phyloP scores from a whole-genome alignment of 495 filamentous ascomycete species.

The Acidomyces sp. region DNA sequence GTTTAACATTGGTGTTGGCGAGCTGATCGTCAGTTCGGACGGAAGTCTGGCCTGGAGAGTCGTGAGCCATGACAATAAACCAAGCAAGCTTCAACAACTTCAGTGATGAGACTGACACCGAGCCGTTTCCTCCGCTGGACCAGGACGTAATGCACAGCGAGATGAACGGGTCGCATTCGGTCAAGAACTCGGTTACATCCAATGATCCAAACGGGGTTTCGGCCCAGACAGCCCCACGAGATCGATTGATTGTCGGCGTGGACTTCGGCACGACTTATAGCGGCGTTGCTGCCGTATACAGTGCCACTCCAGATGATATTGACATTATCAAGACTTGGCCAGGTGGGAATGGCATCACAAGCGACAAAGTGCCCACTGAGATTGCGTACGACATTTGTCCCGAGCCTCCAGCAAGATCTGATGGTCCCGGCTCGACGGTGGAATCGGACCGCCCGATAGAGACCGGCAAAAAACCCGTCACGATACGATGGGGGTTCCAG shows the following conservation, averaged over 20 bases:
- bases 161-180: not conserved
- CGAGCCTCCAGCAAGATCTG: constrained; percentile 6
- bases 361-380: constrained; percentile 35
- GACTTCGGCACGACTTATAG: constrained; percentile 32
- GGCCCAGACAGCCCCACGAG: too few relatives aligned
- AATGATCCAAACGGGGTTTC: too few relatives aligned
- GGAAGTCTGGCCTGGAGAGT: too few relatives aligned
- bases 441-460: constrained; percentile 29
- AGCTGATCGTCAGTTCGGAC: too few relatives aligned
- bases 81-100: too few relatives aligned
- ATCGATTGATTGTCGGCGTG: constrained; percentile 29
- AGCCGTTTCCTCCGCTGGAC: too few relatives aligned
- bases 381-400: constrained; percentile 29
- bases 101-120: too few relatives aligned
- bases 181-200: too few relatives aligned
- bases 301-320: constrained; percentile 59
- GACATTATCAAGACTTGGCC: constrained; percentile 77
- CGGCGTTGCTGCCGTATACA: constrained; percentile 64
- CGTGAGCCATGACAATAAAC: too few relatives aligned
- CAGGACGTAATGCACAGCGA: too few relatives aligned
- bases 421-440: not conserved
- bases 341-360: constrained; percentile 46
- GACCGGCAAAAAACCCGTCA: constrained; percentile 17
- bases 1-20: too few relatives aligned
- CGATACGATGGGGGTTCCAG: constrained; percentile 62